Percentiles rank a stretch among this genome's conserved stretches.
Conservation (phyloP, 2,329 filamentous ascomycete species). For the Phoma herbarum region DNA sequence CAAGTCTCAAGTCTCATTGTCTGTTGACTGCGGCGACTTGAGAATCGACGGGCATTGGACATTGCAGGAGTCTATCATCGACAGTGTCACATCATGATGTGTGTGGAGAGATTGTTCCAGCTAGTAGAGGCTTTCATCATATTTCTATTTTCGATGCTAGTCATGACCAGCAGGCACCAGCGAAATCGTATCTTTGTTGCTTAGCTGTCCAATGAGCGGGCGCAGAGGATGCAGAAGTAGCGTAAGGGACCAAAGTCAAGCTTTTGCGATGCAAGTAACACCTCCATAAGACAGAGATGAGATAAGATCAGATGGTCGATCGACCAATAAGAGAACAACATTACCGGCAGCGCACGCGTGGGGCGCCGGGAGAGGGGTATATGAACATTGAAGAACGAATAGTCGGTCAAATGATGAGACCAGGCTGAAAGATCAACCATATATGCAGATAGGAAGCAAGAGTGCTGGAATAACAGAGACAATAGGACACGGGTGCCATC, state of each 20-base stretch:
- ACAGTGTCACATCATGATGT: not conserved
- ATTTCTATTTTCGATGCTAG: slow-evolving; percentile 7
- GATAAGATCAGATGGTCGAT: slow-evolving; percentile 4
- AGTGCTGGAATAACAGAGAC: not conserved
- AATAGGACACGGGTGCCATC: not conserved
- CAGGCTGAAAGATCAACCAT: not conserved
- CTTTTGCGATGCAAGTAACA: slow-evolving; percentile 2
- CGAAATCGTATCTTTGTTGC: not conserved
- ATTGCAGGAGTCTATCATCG: not conserved
- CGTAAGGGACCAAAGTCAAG: slow-evolving; percentile 5
- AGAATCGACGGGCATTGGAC: not conserved
- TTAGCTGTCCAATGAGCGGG: not conserved
- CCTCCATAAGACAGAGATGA: not conserved
- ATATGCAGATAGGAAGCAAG: not conserved
- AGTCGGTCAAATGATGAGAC: not conserved
- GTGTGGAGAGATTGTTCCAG: not conserved
- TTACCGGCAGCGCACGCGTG: slow-evolving; percentile 7
- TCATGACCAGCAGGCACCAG: slow-evolving; percentile 6
- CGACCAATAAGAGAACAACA: slow-evolving; percentile 2
- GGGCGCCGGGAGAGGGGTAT: slow-evolving; percentile 11
- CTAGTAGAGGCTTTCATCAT: not conserved
- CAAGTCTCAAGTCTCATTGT: not conserved
- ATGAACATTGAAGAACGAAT: slow-evolving; percentile 9
- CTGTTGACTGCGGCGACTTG: not conserved
- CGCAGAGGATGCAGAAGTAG: slow-evolving; percentile 2